Conservation (phyloP, 2,329 filamentous ascomycete genomes). For the Colletotrichum cereale region DNA sequence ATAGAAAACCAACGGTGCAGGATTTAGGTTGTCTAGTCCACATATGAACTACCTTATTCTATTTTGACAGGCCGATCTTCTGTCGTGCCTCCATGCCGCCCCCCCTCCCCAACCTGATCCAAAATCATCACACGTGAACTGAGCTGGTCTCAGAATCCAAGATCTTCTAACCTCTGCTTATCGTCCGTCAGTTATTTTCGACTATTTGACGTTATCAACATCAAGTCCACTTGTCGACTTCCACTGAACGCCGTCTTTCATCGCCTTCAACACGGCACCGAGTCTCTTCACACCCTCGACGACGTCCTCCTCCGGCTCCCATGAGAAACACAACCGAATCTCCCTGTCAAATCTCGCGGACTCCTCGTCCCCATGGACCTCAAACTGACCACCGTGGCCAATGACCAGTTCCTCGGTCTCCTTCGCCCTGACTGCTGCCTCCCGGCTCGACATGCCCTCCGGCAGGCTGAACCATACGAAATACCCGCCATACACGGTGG, state of each 20-base stretch:
- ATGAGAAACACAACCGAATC: conserved; percentile 78
- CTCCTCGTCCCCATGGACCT: conserved; percentile 69
- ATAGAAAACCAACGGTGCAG: background rate
- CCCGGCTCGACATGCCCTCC: conserved; percentile 59
- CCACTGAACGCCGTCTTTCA: conserved; percentile 47
- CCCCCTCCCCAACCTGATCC: background rate
- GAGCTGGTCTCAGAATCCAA: background rate
- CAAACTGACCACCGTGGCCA: conserved; percentile 77
- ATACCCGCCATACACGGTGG: conserved; percentile 79
- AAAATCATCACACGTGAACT: background rate
- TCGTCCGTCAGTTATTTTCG: background rate
- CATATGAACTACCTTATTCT: background rate
- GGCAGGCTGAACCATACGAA: conserved; percentile 85
- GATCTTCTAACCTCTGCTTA: background rate
- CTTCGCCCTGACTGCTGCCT: conserved; percentile 69
- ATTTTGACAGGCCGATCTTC: too few relatives aligned
- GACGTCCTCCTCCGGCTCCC: conserved; percentile 75
- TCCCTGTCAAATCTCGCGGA: conserved; percentile 68
- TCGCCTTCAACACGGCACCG: conserved; percentile 57
- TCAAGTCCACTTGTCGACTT: conserved; percentile 21
- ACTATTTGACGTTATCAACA: conserved; percentile 35
- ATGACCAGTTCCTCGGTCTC: conserved; percentile 75
- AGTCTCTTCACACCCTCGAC: conserved; percentile 76
- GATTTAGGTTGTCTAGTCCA: background rate
- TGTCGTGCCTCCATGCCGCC: background rate